Base-by-base conservation (phyloP, 2,329 filamentous ascomycete species). In the Aspergillus viridinutans region DNA sequence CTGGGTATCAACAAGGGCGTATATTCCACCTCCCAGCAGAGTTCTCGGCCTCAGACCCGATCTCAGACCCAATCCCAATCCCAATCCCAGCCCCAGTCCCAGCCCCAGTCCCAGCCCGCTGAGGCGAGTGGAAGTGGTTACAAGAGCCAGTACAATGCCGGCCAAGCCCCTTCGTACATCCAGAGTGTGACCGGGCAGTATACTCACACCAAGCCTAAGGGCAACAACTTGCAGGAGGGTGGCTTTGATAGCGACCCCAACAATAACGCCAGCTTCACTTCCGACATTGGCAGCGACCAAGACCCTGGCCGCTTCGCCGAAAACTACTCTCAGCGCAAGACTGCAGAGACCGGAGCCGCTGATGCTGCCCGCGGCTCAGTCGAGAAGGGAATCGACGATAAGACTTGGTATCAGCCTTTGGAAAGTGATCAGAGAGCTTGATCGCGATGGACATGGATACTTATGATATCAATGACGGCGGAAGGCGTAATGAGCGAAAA, bases 221-320 rank as follows among this genome's bases (percentile, higher is more conserved):
- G 83, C 14, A 73, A 69, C 56, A 81, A 83, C 63, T 61, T 84
- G 53, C 76, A 65, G 1, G 81, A 83, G 60, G 79, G 78, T 25
- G 78, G 73, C 1, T 78, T 80, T 56, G 70, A 75, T 26, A 64
- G 69, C 28, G 68, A 74, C 47, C 70, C 69, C 8, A 73, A 74
- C 25, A 64, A 71, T 23, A 83, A 83, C 57, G 79, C 77, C 35
- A 82, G 79, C 64, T 84, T 79, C 67, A 78, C 67, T 25, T 70
- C 72, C 14, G 79, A 83, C 25, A 80, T 86, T 58, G 84, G 84
- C 2, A 75, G 75, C 2, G 70, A 79, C 60, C 76, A 83, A 43
- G 84, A 87, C 63, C 83, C 85, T 3, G 79, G 78, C 2, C 73
- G 83, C 29, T 64, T 72, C 20, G 83, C 82, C 6, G 69, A 75